Conservation (phyloP, 768 basidiomycete species). For the Butyriboletus loyo region DNA sequence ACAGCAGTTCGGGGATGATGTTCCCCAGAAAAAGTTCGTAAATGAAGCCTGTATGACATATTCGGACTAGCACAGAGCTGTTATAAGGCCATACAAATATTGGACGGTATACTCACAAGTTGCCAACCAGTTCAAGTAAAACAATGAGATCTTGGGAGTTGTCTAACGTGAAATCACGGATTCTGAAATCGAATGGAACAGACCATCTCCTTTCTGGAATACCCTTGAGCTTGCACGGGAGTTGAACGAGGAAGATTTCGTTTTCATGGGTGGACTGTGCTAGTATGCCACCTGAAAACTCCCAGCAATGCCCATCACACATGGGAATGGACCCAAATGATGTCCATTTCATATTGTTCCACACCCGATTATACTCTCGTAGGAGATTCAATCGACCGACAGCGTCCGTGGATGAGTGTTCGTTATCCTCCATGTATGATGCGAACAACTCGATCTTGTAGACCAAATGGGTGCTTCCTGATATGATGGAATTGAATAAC, state of each 20-base stretch:
- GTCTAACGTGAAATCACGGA: slow-evolving; percentile 38
- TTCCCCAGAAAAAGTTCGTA: slow-evolving; percentile 30
- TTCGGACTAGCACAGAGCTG: slow-evolving; percentile 13
- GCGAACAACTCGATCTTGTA: slow-evolving; percentile 33
- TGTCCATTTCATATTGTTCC: slow-evolving; percentile 27
- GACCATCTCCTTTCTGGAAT: slow-evolving; percentile 30
- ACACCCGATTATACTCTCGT: slow-evolving; percentile 25
- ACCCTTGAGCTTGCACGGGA: slow-evolving; percentile 32
- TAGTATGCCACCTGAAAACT: slow-evolving; percentile 35
- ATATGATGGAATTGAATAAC: slow-evolving; percentile 27
- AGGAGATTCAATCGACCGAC: slow-evolving; percentile 26
- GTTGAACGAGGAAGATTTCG: slow-evolving; percentile 22
- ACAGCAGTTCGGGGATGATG: slow-evolving; percentile 23
- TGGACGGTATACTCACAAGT: slow-evolving; percentile 13
- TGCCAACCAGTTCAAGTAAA: slow-evolving; percentile 24
- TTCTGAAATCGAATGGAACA: slow-evolving; percentile 21
- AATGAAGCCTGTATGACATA: slow-evolving; percentile 23
- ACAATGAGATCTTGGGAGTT: slow-evolving; percentile 35
- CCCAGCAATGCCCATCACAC: slow-evolving; percentile 28
- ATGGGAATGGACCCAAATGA: slow-evolving; percentile 12
- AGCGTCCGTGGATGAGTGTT: slow-evolving; percentile 16
- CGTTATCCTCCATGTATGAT: slow-evolving; percentile 26
- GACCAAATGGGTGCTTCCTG: slow-evolving; percentile 20
- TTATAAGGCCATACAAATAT: neutral
- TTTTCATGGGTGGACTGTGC: slow-evolving; percentile 23